Conservation (phyloP, 768 basidiomycete species). For the Leucocoprinus sp. region DNA sequence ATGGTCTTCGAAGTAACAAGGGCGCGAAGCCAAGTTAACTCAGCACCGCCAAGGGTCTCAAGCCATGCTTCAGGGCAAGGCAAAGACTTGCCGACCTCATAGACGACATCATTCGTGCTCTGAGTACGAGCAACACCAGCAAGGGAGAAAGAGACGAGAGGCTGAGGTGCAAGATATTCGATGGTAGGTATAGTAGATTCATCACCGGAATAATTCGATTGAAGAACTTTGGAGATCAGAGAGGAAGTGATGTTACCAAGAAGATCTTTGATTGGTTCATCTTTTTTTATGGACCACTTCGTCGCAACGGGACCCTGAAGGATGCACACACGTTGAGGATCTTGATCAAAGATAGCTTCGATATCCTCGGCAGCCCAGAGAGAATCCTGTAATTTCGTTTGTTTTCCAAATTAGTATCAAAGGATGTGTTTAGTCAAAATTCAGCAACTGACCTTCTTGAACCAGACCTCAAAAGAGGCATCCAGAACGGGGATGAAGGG, state of each 20-base stretch:
- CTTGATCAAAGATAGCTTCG: slow-evolving; percentile 97
- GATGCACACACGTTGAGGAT: slow-evolving; percentile 96
- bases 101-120: slow-evolving; percentile 35
- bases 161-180: slow-evolving; percentile 67
- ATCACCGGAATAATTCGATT: slow-evolving; percentile 73
- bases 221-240: slow-evolving; percentile 73
- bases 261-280: slow-evolving; percentile 90
- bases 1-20: slow-evolving; percentile 74
- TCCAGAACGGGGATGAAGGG: slow-evolving; percentile 98
- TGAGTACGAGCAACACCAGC: slow-evolving; percentile 37
- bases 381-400: slow-evolving; percentile 61
- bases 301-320: slow-evolving; percentile 95
- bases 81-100: slow-evolving; percentile 39
- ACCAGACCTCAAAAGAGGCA: slow-evolving; percentile 94
- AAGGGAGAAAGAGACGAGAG: slow-evolving; percentile 26
- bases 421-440: slow-evolving; percentile 13
- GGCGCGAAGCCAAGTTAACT: slow-evolving; percentile 81
- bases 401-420: slow-evolving; percentile 13
- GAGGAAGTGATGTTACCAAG: slow-evolving; percentile 78
- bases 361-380: slow-evolving; percentile 98
- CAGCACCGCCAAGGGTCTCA: slow-evolving; percentile 72
- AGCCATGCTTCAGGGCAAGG: slow-evolving; percentile 74
- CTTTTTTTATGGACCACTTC: slow-evolving; percentile 78
- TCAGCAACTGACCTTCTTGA: slow-evolving; percentile 76
- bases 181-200: slow-evolving; percentile 63